Evolutionary conservation across 148 eudicot genomes (phyloP).

Genomic region (Pharnaceum exiguum): DNA sequence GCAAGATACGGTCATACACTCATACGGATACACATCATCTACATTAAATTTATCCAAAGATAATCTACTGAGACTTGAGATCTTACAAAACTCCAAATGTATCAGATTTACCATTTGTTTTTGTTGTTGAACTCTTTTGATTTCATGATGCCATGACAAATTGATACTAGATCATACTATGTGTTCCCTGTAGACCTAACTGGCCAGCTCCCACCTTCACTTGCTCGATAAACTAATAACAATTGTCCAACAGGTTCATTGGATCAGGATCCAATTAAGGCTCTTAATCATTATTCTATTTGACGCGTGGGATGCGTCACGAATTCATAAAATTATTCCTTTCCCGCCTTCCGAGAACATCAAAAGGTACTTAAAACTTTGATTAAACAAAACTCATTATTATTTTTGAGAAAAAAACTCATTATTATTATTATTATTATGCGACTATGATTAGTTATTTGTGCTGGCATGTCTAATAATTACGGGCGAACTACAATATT

Average conservation of each 20-base stretch:
- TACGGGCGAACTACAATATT: conserved; percentile 14
- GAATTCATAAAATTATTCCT: conserved; percentile 16
- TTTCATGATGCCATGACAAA: conserved; percentile 4
- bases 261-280: conserved; percentile 29
- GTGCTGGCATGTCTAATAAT: conserved; percentile 32
- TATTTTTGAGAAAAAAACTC: no score
- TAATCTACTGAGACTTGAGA: not conserved
- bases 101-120: conserved; percentile 2
- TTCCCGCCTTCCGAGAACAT: conserved; percentile 27
- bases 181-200: conserved; percentile 23
- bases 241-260: conserved; percentile 26
- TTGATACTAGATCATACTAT: not conserved
- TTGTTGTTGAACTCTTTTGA: conserved; percentile 1
- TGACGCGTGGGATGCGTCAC: conserved; percentile 27
- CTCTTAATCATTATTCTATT: conserved; percentile 14
- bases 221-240: conserved; percentile 20
- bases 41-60: not conserved
- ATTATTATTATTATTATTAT: conserved; percentile 17
- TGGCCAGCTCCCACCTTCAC: conserved; percentile 28
- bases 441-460: no score
- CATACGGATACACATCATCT: no score
- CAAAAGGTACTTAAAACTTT: conserved; percentile 23
- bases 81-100: not conserved
- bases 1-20: no score
- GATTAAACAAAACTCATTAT: conserved; percentile 20